Evolutionary conservation across 2,329 filamentous ascomycete species (phyloP).

Genomic region (Aureobasidium melanogenum): DNA sequence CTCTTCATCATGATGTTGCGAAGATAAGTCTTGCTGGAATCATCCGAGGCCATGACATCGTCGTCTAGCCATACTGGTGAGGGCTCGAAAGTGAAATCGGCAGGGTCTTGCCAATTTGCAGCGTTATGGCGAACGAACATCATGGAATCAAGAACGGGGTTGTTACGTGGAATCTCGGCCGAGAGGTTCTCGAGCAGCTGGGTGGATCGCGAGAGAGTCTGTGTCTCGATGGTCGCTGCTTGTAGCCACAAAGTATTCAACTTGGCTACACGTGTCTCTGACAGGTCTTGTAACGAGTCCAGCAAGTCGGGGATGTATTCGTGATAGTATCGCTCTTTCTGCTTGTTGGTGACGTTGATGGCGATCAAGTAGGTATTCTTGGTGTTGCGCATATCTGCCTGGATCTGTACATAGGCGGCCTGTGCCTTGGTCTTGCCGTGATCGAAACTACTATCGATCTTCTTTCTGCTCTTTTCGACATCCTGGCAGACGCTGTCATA

Average conservation of each 20-base stretch:
- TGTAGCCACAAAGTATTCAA: slow-evolving; percentile 79
- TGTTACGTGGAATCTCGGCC: slow-evolving; percentile 77
- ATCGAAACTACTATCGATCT: slow-evolving; percentile 88
- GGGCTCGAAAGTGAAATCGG: slow-evolving; percentile 80
- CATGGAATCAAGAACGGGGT: slow-evolving; percentile 83
- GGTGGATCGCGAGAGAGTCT: slow-evolving; percentile 65
- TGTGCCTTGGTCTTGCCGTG: slow-evolving; percentile 79
- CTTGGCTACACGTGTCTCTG: slow-evolving; percentile 76
- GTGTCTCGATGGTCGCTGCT: slow-evolving; percentile 70
- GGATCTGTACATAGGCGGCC: slow-evolving; percentile 82
- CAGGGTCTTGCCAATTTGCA: slow-evolving; percentile 70
- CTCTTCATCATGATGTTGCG: slow-evolving; percentile 88
- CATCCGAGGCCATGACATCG: slow-evolving; percentile 74
- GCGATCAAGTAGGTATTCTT: slow-evolving; percentile 97
- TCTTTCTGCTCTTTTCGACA: slow-evolving; percentile 88
- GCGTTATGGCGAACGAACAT: slow-evolving; percentile 97
- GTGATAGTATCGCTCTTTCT: slow-evolving; percentile 95
- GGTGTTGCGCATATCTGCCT: slow-evolving; percentile 90
- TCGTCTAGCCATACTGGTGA: slow-evolving; percentile 98
- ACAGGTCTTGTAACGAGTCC: slow-evolving; percentile 83
- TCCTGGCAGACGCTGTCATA: slow-evolving; percentile 92
- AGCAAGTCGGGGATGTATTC: slow-evolving; percentile 92
- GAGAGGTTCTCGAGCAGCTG: slow-evolving; percentile 63
- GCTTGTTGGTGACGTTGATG: slow-evolving; percentile 94
- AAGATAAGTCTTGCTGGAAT: slow-evolving; percentile 78